Evolutionary conservation across 139 green algal species (phyloP), one percentile per base, ranked within the genome.

Genomic region (Tetradesmus obliquus): DNA sequence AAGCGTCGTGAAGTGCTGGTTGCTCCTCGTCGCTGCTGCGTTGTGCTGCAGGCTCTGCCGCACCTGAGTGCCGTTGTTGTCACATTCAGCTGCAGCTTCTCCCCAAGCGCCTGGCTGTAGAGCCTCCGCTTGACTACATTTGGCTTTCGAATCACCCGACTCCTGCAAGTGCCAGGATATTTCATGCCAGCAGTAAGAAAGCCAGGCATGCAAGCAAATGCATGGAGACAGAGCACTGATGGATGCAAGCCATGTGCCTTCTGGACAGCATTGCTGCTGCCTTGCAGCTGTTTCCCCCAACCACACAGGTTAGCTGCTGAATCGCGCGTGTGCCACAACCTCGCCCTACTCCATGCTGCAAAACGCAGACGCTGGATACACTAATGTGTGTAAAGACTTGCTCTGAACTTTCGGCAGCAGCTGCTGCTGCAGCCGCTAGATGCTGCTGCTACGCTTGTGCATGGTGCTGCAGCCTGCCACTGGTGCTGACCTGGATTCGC

Each of bases 101-200:
- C 45, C 6, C 96, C 87, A 10, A 99, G 86, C 0, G 95, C 85
- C 6, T 97, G 93, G 55, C 95, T 98, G 88, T 95, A 99, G 7
- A 99, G 88, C 13, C 88, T 91, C 57, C 95, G 95, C 55, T 92
- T 94, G 8, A 98, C 95, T 55, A 96, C 94, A 90, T 99, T 99
- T 13, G 97, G 97, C 71, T 95, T 96, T 94, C 97, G 97, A 22
- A 66, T 90, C 3, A 96, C 76, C 1, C 96, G 91, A n/a, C 96
- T 95, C 94, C 97, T 98, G 94, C 72, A 91, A 8, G 7, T 45
- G 17, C 66, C 6, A 7, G 8, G 8, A 66, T 66, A 20, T 72
- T 10, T 13, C 10, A 22, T 3, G 4, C 19, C 4, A 19, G 19
- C 10, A 72, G 62, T 5, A 5, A 72, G 10, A 19, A 72, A 22